Evolutionary conservation across 1,284 basidiomycete genomes (phyloP).

Genomic region (Microbotryum scabiosae): DNA sequence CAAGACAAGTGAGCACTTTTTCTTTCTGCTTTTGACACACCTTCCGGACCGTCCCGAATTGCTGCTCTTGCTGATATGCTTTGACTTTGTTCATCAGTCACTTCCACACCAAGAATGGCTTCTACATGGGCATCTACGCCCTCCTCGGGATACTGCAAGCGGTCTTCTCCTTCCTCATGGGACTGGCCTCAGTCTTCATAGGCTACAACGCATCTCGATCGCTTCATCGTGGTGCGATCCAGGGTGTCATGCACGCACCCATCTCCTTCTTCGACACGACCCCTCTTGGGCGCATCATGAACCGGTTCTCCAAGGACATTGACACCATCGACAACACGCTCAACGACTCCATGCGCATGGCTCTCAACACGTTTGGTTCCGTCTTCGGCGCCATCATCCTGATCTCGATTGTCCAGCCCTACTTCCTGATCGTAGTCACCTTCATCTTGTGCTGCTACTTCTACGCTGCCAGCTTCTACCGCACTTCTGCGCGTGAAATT

Average conservation of each 20-base stretch:
- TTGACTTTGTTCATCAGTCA: not conserved
- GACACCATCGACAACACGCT: constrained; percentile 75
- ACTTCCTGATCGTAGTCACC: constrained; percentile 59
- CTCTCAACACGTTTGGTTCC: constrained; percentile 54
- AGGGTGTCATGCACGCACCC: constrained; percentile 58
- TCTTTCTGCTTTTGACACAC: not conserved
- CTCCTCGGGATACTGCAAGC: constrained; percentile 51
- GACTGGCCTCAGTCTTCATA: constrained; percentile 20
- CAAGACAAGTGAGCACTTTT: constrained; percentile 20
- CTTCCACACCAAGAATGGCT: constrained; percentile 37
- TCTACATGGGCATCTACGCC: constrained; percentile 67
- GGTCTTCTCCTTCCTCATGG: constrained; percentile 55
- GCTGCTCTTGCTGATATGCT: not conserved
- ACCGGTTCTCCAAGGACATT: constrained; percentile 49
- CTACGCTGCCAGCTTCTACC: constrained; percentile 66
- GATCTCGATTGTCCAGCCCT: constrained; percentile 54
- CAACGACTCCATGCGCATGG: constrained; percentile 66
- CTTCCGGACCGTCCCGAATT: no score
- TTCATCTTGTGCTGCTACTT: constrained; percentile 48
- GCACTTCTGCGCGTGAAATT: constrained; percentile 71
- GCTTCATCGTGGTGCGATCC: constrained; percentile 48
- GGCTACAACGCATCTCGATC: constrained; percentile 30
- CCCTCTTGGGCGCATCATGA: constrained; percentile 76
- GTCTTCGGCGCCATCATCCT: constrained; percentile 69
- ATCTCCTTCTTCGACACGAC: constrained; percentile 74